Percentiles rank a stretch among this genome's conserved stretches.
phyloP scores from a whole-genome alignment of 2,329 filamentous ascomycete genomes.

The Diaporthe longicolla region DNA sequence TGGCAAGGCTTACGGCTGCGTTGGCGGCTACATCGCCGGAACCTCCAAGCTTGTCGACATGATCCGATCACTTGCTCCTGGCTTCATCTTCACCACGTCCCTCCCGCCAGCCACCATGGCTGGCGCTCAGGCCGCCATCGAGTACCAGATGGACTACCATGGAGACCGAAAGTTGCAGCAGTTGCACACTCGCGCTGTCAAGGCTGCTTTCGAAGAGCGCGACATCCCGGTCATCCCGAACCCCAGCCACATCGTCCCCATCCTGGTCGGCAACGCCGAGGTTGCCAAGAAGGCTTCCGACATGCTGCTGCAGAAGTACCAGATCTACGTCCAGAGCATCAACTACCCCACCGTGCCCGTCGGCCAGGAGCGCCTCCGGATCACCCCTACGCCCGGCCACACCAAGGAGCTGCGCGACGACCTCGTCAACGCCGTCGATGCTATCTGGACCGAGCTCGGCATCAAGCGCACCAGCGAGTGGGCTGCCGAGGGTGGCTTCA shows the following conservation, averaged over 20 bases:
- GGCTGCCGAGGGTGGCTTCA: constrained; percentile 91
- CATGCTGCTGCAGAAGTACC: constrained; percentile 88
- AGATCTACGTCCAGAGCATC: constrained; percentile 98
- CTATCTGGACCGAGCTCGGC: constrained; percentile 88
- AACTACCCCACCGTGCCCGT: constrained; percentile 99
- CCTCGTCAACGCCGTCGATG: constrained; percentile 85
- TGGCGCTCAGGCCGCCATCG: constrained; percentile 89
- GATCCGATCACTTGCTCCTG: constrained; percentile 92
- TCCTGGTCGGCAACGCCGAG: constrained; percentile 94
- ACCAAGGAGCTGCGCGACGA: constrained; percentile 87
- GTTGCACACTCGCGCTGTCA: constrained; percentile 94
- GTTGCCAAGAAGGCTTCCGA: constrained; percentile 93
- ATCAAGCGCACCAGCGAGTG: constrained; percentile 96
- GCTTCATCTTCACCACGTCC: constrained; percentile 99
- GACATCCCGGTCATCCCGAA: constrained; percentile 98
- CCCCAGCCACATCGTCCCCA: constrained; percentile 94
- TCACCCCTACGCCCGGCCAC: constrained; percentile 96
- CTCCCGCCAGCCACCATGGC: constrained; percentile 98
- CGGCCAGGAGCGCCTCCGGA: constrained; percentile 95
- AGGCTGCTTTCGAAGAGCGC: constrained; percentile 81
- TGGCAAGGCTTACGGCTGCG: constrained; percentile 97
- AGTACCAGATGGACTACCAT: constrained; percentile 89
- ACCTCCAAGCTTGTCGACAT: constrained; percentile 89
- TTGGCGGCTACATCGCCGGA: constrained; percentile 97
- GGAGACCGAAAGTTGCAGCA: constrained; percentile 94